These are phyloP conservation scores for Starmerella riodocensis DNA, from an alignment of 805 yeast species.

Conservation along the genomic window DNA sequence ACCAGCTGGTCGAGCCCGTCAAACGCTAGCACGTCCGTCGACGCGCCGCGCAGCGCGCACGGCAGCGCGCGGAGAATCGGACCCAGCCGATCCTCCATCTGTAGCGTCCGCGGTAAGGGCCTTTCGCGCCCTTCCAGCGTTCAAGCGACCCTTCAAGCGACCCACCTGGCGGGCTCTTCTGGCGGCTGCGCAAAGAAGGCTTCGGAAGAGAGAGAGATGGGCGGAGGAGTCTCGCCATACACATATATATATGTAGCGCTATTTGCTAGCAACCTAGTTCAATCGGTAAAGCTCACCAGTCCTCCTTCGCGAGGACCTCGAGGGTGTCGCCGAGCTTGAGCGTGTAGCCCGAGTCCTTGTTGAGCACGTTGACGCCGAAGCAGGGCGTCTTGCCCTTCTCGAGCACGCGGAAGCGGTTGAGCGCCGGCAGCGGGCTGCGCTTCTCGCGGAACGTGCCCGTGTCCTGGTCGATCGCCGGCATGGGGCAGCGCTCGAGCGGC, in stretches of 20 bases:
- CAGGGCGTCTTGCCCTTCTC: slow-evolving; percentile 25
- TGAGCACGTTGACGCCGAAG: slow-evolving; percentile 25
- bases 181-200: too few species aligned
- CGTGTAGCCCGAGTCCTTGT: slow-evolving; percentile 17
- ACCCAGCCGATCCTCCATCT: slow-evolving; percentile 4
- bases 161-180: too few species aligned
- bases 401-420: slow-evolving; percentile 24
- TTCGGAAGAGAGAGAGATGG: too few species aligned
- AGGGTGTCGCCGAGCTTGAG: slow-evolving; percentile 24
- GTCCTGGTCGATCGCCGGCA: slow-evolving; percentile 25
- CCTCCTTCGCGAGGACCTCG: slow-evolving; percentile 12
- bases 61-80: slow-evolving; percentile 32
- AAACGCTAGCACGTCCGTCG: slow-evolving; percentile 9
- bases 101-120: background rate
- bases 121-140: background rate
- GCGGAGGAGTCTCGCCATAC: too few species aligned
- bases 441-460: slow-evolving; percentile 19
- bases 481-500: slow-evolving; percentile 25
- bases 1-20: slow-evolving; percentile 1
- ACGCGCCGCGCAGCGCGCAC: slow-evolving; percentile 22
- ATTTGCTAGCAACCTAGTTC: too few species aligned
- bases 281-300: too few species aligned
- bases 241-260: too few species aligned
- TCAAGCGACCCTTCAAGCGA: too few species aligned
- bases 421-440: slow-evolving; percentile 24